Percentiles rank a stretch among this genome's conserved stretches.
These are phyloP conservation scores for Capillidium heterosporum DNA, from an alignment of 371 early-diverging fungal species.

Conservation along the genomic window DNA sequence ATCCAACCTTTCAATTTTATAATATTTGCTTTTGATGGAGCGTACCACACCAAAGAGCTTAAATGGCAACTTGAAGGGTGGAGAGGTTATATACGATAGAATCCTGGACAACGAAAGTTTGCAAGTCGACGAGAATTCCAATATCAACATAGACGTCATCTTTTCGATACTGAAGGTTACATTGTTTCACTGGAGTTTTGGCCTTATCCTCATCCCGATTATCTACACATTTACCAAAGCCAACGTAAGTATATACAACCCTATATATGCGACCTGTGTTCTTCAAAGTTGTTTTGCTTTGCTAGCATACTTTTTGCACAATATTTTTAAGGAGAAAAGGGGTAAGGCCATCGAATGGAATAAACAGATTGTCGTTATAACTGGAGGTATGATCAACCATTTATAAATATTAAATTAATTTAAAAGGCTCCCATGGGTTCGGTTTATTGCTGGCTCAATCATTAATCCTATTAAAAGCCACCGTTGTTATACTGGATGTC, in stretches of 20 bases:
- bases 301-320: background rate
- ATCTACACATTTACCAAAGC: background rate
- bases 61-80: no score
- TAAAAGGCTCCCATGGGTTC: background rate
- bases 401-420: background rate
- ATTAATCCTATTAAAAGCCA: background rate
- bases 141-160: no score
- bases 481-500: conserved; percentile 2
- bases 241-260: background rate
- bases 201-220: background rate
- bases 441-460: conserved; percentile 1
- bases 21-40: no score
- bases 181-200: conserved; percentile 4
- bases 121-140: no score
- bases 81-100: no score
- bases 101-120: no score
- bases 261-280: background rate
- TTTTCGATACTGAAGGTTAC: background rate
- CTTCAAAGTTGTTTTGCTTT: background rate
- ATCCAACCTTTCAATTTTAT: no score
- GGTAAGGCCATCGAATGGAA: background rate
- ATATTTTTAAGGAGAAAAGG: background rate
- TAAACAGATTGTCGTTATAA: conserved; percentile 1
- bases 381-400: background rate
- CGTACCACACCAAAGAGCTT: no score